phyloP scores from a whole-genome alignment of 306 rosid genomes.

The Cicer pinnatifidum region DNA sequence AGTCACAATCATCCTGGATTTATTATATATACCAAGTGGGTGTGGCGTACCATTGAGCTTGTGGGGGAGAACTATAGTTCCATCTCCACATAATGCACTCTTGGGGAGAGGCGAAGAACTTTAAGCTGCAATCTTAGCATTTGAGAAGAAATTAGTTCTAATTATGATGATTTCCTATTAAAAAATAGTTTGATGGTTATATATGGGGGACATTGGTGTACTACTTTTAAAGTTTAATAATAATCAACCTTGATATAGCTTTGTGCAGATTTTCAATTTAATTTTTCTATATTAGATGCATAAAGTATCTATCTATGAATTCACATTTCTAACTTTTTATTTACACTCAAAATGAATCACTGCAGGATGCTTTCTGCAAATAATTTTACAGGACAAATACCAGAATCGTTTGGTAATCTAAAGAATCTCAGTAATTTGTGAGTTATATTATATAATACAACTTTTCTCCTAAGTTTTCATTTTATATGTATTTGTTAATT shows the following conservation, averaged over 20 bases:
- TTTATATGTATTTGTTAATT: neutral
- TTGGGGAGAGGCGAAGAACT: too few relatives aligned
- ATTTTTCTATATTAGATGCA: neutral
- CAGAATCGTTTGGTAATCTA: conserved; percentile 58
- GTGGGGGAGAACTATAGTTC: too few relatives aligned
- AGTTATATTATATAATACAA: conserved; percentile 42
- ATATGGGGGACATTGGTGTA: too few relatives aligned
- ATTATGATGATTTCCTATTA: too few relatives aligned
- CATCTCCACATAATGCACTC: too few relatives aligned
- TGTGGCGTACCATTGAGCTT: too few relatives aligned
- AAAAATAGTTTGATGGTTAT: too few relatives aligned
- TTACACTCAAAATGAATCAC: conserved; percentile 23
- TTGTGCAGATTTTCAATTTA: neutral
- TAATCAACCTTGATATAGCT: neutral
- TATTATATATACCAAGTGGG: too few relatives aligned
- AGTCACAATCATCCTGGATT: too few relatives aligned
- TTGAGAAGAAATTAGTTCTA: too few relatives aligned
- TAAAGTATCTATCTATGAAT: neutral
- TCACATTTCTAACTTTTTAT: neutral
- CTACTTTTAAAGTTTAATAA: too few relatives aligned
- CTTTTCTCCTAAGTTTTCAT: neutral
- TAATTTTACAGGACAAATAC: conserved; percentile 74
- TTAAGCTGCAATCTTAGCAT: too few relatives aligned
- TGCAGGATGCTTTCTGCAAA: conserved; percentile 68
- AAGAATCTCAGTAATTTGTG: conserved; percentile 69